Evolutionary conservation across 257 asterid genomes (phyloP).

Genomic region (Euphrasia confusa): DNA sequence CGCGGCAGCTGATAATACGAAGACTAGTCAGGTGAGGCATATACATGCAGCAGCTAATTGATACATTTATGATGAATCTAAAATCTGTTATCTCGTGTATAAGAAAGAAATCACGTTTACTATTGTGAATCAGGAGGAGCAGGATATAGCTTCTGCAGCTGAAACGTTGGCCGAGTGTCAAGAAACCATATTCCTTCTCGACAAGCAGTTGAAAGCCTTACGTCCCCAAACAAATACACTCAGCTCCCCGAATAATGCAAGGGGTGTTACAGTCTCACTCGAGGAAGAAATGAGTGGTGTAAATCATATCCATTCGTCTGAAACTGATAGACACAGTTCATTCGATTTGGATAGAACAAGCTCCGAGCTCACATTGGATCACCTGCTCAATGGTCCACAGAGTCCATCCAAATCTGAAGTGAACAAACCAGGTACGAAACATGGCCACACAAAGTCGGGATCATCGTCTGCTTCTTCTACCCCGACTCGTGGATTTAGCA

Average conservation of each 20-base stretch:
- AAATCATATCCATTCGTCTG: conserved; percentile 33
- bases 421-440: conserved; percentile 43
- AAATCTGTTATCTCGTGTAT: no score
- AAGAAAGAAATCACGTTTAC: background rate
- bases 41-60: no score
- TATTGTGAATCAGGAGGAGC: conserved; percentile 56
- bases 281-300: conserved; percentile 43
- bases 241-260: conserved; percentile 30
- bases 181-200: conserved; percentile 83
- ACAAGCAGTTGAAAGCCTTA: conserved; percentile 75
- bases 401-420: conserved; percentile 57
- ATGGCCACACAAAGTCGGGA: conserved; percentile 58
- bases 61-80: no score
- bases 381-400: conserved; percentile 30
- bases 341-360: conserved; percentile 37
- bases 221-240: conserved; percentile 60
- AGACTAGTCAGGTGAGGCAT: conserved; percentile 35
- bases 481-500: conserved; percentile 76
- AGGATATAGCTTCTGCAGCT: conserved; percentile 69
- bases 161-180: conserved; percentile 91
- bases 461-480: conserved; percentile 58
- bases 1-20: conserved; percentile 29
- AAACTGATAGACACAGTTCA: conserved; percentile 37
- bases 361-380: conserved; percentile 49
- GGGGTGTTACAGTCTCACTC: conserved; percentile 33